Conservation (phyloP, 2,329 filamentous ascomycete species). For the Xylaria sp. region DNA sequence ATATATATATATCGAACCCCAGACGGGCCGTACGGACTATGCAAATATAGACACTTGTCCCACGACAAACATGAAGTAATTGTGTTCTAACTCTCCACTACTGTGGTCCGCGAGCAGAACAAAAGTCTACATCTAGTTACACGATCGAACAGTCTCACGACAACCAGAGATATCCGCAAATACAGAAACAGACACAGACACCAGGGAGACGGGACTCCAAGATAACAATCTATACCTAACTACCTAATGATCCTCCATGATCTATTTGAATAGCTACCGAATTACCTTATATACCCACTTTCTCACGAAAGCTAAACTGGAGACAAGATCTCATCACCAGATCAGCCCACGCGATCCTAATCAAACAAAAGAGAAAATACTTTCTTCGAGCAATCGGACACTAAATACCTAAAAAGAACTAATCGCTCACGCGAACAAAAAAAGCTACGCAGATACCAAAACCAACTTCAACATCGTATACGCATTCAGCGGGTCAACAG, state of each 20-base stretch:
- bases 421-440: constrained; percentile 36
- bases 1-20: constrained; percentile 12
- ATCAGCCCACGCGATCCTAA: constrained; percentile 32
- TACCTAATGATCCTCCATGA: constrained; percentile 12
- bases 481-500: constrained; percentile 7
- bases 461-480: constrained; percentile 4
- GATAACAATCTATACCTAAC: background rate
- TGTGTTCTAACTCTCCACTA: constrained; percentile 14
- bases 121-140: constrained; percentile 31
- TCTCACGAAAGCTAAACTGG: constrained; percentile 37
- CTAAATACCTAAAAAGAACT: constrained; percentile 30
- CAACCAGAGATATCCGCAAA: constrained; percentile 24
- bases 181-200: background rate
- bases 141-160: constrained; percentile 37
- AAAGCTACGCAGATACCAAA: constrained; percentile 18
- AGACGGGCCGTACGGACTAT: constrained; percentile 8
- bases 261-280: constrained; percentile 11
- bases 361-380: constrained; percentile 27
- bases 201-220: background rate
- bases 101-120: constrained; percentile 13
- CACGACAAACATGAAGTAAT: constrained; percentile 37
- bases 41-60: constrained; percentile 34
- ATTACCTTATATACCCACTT: constrained; percentile 25
- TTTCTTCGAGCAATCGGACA: constrained; percentile 36
- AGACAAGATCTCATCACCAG: background rate